Evolutionary conservation across 345 rosid genomes (phyloP), one percentile per base, ranked within the genome.

Genomic region (Physaria fendleri): DNA sequence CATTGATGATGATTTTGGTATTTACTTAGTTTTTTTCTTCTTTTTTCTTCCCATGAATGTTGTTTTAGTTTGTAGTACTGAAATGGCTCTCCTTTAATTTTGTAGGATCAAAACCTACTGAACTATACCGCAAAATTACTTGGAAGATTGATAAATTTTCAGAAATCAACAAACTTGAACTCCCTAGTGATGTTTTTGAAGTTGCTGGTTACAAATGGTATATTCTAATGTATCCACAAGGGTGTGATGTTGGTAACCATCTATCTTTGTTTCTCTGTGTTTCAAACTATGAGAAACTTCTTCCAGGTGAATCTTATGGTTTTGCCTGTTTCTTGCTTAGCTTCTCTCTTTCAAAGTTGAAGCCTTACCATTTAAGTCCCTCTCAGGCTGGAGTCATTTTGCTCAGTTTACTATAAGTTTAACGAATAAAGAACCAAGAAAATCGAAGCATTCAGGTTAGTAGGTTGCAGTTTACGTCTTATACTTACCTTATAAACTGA

Each of bases 391-490:
- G n/a, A n/a, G n/a, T n/a, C n/a, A n/a, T n/a, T n/a, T 86, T 78
- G 98, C 91, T 37, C 97, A 88, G 78, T 92, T 88, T 61, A 88
- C 98, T 14, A 88, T 92, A 46, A 94, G 94, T 79, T 91, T 88
- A 47, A 81, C 80, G 64, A 86, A 84, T 76, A 92, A 80, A 76
- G 95, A 92, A 82, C 78, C 89, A 12, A 84, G 81, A 76, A 92
- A 92, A 71, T 92, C 97, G 5, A 88, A 81, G 75, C 81, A 81
- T 74, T 88, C 95, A 47, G 97, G 98, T 92, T 49, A 66, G n/a
- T n/a, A n/a, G n/a, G n/a, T n/a, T n/a, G n/a, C n/a, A n/a, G n/a
- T n/a, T n/a, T n/a, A n/a, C n/a, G n/a, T n/a, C n/a, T n/a, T n/a
- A n/a, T n/a, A n/a, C n/a, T n/a, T n/a, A n/a, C n/a, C 91, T 45